Percentiles rank a stretch among this genome's conserved stretches.
Conservation (phyloP, 1,139 yeast genomes). For the Nakaseomyces bracarensis region DNA sequence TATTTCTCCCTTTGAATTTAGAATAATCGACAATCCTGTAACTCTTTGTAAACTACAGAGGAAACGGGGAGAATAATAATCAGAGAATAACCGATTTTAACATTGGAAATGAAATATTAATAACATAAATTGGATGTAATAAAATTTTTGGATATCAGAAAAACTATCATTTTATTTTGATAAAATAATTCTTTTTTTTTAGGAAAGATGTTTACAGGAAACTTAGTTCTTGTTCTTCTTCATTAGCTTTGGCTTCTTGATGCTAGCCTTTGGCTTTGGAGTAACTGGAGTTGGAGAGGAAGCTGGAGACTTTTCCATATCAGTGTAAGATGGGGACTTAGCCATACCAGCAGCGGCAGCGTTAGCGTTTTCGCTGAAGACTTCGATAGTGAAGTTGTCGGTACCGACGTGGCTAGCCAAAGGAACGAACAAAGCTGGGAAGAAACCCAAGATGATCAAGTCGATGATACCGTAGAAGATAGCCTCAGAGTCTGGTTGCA, state of each 20-base stretch:
- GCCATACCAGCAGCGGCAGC: slow-evolving; percentile 11
- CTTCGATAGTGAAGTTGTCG: slow-evolving; percentile 12
- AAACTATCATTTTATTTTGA: too few relatives aligned
- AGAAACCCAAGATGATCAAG: slow-evolving; percentile 37
- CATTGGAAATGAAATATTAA: too few relatives aligned
- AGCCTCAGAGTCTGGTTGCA: slow-evolving; percentile 56
- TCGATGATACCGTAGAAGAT: slow-evolving; percentile 57
- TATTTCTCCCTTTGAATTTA: not conserved
- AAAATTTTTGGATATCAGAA: too few relatives aligned
- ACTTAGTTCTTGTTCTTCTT: slow-evolving; percentile 8
- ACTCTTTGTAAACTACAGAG: too few relatives aligned
- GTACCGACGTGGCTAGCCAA: slow-evolving; percentile 21
- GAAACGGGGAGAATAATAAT: too few relatives aligned
- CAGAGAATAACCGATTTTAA: too few relatives aligned
- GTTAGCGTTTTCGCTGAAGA: slow-evolving; percentile 10
- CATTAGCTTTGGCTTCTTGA: slow-evolving; percentile 9
- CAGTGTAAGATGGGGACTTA: slow-evolving; percentile 11
- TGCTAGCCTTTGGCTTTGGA: slow-evolving; percentile 7
- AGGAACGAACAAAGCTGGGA: slow-evolving; percentile 23
- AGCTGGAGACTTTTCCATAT: slow-evolving; percentile 24
- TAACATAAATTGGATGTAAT: too few relatives aligned
- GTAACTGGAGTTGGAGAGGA: slow-evolving; percentile 14
- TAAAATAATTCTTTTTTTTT: too few relatives aligned
- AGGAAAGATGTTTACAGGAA: not conserved
- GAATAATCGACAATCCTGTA: too few relatives aligned